A percentile compares a stretch with the other conserved stretches of the same genome.
These are phyloP conservation scores for Proteromonas lacertae DNA, from an alignment of 352 stramenopile genomes.

Conservation along the genomic window DNA sequence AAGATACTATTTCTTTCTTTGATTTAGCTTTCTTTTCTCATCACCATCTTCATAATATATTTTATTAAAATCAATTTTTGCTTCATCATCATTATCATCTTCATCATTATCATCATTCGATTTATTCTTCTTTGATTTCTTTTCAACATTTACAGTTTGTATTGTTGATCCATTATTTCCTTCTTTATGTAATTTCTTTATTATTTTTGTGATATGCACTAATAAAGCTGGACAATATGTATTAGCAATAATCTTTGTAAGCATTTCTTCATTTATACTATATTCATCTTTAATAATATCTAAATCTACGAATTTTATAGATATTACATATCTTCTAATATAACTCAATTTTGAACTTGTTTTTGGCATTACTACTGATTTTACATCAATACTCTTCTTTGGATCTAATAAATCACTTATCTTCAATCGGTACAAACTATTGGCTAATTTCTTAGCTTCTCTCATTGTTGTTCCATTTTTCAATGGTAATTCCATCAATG, in stretches of 20 bases:
- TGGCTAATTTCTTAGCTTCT: slow-evolving; percentile 19
- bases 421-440: slow-evolving; percentile 54
- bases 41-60: slow-evolving; percentile 8
- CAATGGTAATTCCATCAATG: slow-evolving; percentile 90
- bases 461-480: slow-evolving; percentile 17
- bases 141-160: slow-evolving; percentile 12
- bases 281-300: no score
- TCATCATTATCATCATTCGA: slow-evolving; percentile 7
- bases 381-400: slow-evolving; percentile 47
- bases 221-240: not conserved
- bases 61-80: slow-evolving; percentile 10
- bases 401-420: slow-evolving; percentile 60
- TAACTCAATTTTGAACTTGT: not conserved
- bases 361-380: slow-evolving; percentile 18
- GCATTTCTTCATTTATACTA: not conserved
- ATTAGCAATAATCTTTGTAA: not conserved
- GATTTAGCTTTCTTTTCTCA: slow-evolving; percentile 12
- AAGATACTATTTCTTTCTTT: no score
- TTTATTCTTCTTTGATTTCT: slow-evolving; percentile 2
- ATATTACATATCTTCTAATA: no score
- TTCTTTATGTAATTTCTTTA: slow-evolving; percentile 1
- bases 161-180: not conserved
- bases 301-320: no score
- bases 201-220: not conserved
- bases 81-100: slow-evolving; percentile 9